Evolutionary conservation across 75 land plant genomes (phyloP).

Genomic region (Pinus tabuliformis): DNA sequence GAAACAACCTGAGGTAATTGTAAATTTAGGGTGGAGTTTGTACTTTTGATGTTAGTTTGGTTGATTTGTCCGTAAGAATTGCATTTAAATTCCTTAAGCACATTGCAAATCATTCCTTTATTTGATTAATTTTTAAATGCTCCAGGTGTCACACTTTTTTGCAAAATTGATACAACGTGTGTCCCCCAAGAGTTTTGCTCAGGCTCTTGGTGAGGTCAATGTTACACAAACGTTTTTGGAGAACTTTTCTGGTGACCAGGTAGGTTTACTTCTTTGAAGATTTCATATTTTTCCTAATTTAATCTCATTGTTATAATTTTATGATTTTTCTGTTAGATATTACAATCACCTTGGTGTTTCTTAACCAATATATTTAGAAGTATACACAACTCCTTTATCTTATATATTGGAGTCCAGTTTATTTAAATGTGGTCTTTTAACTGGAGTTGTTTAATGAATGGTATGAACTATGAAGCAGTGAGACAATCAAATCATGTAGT

Average conservation of each 20-base stretch:
- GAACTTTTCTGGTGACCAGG: conserved; percentile 99
- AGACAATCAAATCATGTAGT: too few species aligned
- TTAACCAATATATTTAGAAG: background rate
- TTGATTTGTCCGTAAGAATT: background rate
- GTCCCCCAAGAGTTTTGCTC: conserved; percentile 93
- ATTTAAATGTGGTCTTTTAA: background rate
- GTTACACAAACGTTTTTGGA: conserved; percentile 93
- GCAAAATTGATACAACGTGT: conserved; percentile 91
- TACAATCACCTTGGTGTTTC: background rate
- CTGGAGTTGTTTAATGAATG: background rate
- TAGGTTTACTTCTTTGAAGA: conserved; percentile 14
- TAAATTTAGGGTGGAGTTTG: background rate
- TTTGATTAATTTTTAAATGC: background rate
- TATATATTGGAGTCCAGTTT: background rate
- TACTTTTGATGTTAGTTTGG: background rate
- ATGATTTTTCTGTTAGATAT: background rate
- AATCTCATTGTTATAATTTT: background rate
- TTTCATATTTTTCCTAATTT: conserved; percentile 6
- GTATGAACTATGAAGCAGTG: background rate
- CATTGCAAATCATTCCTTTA: background rate
- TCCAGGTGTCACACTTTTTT: conserved; percentile 81
- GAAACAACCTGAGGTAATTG: conserved; percentile 69
- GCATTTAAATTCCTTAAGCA: background rate
- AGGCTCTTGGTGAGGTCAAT: conserved; percentile 84
- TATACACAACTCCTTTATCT: background rate